Percentiles rank a stretch among this genome's conserved stretches.
Evolutionary conservation across 169 alveolate genomes (phyloP).

Genomic region (Amoebophrya sp.): DNA sequence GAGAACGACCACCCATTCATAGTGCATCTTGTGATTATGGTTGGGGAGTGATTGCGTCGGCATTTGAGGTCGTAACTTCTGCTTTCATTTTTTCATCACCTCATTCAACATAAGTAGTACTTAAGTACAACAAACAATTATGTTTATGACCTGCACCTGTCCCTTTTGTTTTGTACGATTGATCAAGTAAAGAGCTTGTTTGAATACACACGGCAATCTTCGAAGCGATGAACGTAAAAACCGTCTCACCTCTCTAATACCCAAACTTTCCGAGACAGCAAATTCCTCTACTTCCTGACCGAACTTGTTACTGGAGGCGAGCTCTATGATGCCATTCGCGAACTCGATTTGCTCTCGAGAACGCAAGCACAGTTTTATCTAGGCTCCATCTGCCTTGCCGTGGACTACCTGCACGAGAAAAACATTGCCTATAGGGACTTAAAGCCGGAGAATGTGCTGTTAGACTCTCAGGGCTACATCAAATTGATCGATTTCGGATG

Average conservation of each 20-base stretch:
- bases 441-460: conserved; percentile 89
- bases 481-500: conserved; percentile 75
- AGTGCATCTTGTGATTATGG: conserved; percentile 59
- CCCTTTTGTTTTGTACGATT: too few relatives aligned
- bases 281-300: conserved; percentile 77
- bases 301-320: conserved; percentile 89
- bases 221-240: too few relatives aligned
- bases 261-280: conserved; percentile 80
- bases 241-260: too few relatives aligned
- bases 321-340: conserved; percentile 80
- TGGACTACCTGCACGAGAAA: conserved; percentile 84
- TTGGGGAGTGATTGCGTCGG: too few relatives aligned
- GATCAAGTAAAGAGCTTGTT: too few relatives aligned
- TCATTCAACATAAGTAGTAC: not conserved
- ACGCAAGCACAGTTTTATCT: conserved; percentile 83
- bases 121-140: too few relatives aligned
- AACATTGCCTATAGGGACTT: conserved; percentile 88
- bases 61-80: too few relatives aligned
- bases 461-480: conserved; percentile 72
- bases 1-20: conserved; percentile 91
- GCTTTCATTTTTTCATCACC: not conserved
- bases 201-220: too few relatives aligned
- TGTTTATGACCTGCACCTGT: too few relatives aligned
- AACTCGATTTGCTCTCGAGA: conserved; percentile 72
- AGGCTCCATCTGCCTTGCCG: conserved; percentile 70